These are phyloP conservation scores for Aphanomyces astaci DNA, from an alignment of 352 stramenopile species.

Conservation along the genomic window DNA sequence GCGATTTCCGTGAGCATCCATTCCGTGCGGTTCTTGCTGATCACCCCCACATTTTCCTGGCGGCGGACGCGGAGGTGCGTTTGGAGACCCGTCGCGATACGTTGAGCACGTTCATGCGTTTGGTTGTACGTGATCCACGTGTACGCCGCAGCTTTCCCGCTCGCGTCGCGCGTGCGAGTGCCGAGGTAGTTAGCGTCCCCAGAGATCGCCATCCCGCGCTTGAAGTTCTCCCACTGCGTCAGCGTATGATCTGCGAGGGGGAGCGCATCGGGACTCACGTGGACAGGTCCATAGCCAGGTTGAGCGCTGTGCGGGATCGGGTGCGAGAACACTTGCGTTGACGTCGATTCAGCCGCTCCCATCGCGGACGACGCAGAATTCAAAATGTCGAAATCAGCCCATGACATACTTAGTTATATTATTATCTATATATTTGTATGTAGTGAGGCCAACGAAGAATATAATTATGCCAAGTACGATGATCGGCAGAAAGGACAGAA, in stretches of 20 bases:
- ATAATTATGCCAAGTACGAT: too few relatives aligned
- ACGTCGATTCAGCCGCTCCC: neutral
- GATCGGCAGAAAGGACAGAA: too few relatives aligned
- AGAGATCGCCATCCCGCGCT: neutral
- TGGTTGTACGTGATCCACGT: constrained; percentile 26
- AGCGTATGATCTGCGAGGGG: neutral
- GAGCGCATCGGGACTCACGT: constrained; percentile 3
- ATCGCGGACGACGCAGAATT: neutral
- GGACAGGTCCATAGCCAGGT: constrained; percentile 4
- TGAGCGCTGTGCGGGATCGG: neutral
- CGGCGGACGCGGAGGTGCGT: constrained; percentile 23
- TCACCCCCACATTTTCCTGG: constrained; percentile 49
- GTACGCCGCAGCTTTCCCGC: constrained; percentile 25
- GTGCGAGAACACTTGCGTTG: constrained; percentile 9
- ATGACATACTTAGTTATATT: too few relatives aligned
- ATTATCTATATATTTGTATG: too few relatives aligned
- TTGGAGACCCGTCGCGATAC: constrained; percentile 25
- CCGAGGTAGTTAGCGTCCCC: constrained; percentile 9
- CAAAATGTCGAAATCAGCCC: neutral
- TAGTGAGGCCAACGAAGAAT: too few relatives aligned
- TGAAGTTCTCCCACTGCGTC: constrained; percentile 6
- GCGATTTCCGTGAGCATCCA: constrained; percentile 51
- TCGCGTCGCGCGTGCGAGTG: constrained; percentile 14
- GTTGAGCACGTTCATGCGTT: constrained; percentile 7
- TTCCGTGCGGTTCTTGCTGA: constrained; percentile 63